phyloP scores from a whole-genome alignment of 768 basidiomycete species.

The Mycena epipterygia region DNA sequence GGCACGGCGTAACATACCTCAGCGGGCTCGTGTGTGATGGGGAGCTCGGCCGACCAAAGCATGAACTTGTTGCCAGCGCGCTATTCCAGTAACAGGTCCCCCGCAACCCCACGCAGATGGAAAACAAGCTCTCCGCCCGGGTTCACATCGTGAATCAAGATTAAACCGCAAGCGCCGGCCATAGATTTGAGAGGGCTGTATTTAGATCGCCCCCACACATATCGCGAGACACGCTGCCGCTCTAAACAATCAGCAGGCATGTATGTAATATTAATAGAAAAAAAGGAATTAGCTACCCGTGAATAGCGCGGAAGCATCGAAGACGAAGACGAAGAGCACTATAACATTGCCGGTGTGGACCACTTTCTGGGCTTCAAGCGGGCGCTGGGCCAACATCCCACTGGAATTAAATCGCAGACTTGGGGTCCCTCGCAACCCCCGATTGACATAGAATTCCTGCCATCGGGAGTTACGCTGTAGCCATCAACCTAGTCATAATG shows the following conservation, averaged over 20 bases:
- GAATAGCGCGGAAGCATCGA: conserved; percentile 34
- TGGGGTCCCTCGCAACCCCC: background rate
- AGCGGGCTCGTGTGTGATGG: background rate
- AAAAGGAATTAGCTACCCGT: conserved; percentile 32
- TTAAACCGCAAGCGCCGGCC: background rate
- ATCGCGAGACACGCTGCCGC: conserved; percentile 10
- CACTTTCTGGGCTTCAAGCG: conserved; percentile 8
- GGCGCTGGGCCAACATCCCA: background rate
- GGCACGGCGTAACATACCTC: conserved; percentile 20
- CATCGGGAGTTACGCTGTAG: conserved; percentile 3
- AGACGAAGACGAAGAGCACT: conserved; percentile 29
- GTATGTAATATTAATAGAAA: conserved; percentile 30
- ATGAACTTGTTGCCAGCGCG: background rate
- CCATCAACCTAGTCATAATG: conserved; percentile 11
- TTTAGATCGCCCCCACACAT: conserved; percentile 13
- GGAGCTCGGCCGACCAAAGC: background rate
- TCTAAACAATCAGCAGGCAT: conserved; percentile 7
- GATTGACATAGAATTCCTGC: background rate
- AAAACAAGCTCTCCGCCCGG: conserved; percentile 13
- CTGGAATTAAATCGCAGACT: background rate
- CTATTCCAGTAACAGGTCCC: conserved; percentile 7
- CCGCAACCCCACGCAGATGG: conserved; percentile 3
- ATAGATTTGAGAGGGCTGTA: conserved; percentile 7
- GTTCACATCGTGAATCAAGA: conserved; percentile 22
- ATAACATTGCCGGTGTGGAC: conserved; percentile 25